Evolutionary conservation across 345 rosid species (phyloP).

Genomic region (Gossypium raimondii): DNA sequence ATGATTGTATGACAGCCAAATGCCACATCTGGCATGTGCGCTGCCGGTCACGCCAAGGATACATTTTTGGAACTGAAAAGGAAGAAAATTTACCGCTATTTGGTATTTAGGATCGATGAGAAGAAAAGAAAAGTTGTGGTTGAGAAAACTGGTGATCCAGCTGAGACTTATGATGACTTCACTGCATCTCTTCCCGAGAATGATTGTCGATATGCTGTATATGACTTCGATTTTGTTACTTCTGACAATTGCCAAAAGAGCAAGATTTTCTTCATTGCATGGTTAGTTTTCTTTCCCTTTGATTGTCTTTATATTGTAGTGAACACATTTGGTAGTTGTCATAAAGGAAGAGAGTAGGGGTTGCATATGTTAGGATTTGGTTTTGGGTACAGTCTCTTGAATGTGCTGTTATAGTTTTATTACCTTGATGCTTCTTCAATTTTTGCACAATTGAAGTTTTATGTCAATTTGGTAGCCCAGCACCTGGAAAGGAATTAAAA

Average conservation of each 20-base stretch:
- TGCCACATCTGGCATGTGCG: constrained; percentile 81
- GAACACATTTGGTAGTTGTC: background rate
- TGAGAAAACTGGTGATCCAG: constrained; percentile 60
- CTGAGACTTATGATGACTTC: constrained; percentile 67
- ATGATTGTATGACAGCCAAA: constrained; percentile 42
- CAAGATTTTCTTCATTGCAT: constrained; percentile 62
- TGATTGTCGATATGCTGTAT: constrained; percentile 72
- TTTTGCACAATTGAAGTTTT: constrained; percentile 20
- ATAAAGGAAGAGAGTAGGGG: background rate
- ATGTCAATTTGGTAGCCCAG: background rate
- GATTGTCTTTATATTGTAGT: background rate
- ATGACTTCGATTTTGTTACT: constrained; percentile 62
- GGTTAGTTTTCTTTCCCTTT: constrained; percentile 44
- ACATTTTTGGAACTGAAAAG: constrained; percentile 63
- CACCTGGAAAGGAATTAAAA: background rate
- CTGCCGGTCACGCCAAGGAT: constrained; percentile 56
- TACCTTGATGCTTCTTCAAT: background rate
- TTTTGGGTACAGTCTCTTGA: background rate
- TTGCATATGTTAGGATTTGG: background rate
- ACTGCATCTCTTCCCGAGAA: constrained; percentile 59
- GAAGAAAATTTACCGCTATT: constrained; percentile 63
- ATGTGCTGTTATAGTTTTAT: background rate
- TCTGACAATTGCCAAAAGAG: constrained; percentile 75
- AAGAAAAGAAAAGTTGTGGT: constrained; percentile 55
- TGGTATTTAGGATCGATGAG: constrained; percentile 62